These are phyloP conservation scores for Globisporangium cystogenes DNA, from an alignment of 352 stramenopile species.

Conservation along the genomic window DNA sequence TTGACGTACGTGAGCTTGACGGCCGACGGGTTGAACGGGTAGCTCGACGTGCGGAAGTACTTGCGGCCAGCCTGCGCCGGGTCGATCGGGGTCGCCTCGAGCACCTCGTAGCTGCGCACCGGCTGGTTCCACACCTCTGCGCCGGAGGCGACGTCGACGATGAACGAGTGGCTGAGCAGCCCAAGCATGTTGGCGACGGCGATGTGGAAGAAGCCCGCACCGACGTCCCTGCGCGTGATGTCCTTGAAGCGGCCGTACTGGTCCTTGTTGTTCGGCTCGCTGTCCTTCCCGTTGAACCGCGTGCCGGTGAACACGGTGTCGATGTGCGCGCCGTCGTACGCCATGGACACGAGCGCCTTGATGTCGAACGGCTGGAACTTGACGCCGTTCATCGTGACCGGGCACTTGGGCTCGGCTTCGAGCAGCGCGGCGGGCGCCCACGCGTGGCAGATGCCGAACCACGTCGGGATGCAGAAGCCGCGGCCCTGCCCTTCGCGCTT, in stretches of 20 bases:
- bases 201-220: slow-evolving; percentile 51
- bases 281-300: slow-evolving; percentile 46
- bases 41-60: slow-evolving; percentile 7
- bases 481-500: not conserved
- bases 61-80: not conserved
- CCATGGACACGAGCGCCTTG: slow-evolving; percentile 44
- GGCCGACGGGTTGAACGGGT: slow-evolving; percentile 15
- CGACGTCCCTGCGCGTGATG: slow-evolving; percentile 32
- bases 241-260: slow-evolving; percentile 42
- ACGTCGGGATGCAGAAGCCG: slow-evolving; percentile 13
- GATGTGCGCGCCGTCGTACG: slow-evolving; percentile 46
- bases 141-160: slow-evolving; percentile 34
- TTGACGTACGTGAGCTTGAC: slow-evolving; percentile 12
- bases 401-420: slow-evolving; percentile 35
- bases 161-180: slow-evolving; percentile 36
- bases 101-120: slow-evolving; percentile 12
- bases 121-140: slow-evolving; percentile 17
- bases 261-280: slow-evolving; percentile 31
- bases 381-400: slow-evolving; percentile 4
- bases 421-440: slow-evolving; percentile 19
- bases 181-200: slow-evolving; percentile 47
- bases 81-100: not conserved
- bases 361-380: slow-evolving; percentile 22
- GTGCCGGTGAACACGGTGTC: slow-evolving; percentile 47
- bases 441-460: slow-evolving; percentile 18